These are phyloP conservation scores for Solanum appendiculatum DNA, from an alignment of 257 asterid species.

Conservation along the genomic window DNA sequence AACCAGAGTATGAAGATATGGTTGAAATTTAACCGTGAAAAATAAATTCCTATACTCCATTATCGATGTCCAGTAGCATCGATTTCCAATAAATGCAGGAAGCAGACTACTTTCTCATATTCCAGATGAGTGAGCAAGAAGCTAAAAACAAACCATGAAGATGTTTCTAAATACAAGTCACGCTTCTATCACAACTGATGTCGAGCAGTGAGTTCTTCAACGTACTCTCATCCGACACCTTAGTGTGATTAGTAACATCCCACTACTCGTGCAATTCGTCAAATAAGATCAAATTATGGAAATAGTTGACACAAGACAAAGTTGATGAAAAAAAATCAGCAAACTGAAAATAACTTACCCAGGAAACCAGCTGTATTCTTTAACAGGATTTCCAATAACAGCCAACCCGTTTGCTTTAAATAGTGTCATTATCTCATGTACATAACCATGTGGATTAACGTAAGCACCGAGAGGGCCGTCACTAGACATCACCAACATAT, in stretches of 20 bases:
- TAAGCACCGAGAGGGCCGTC: slow-evolving; percentile 97
- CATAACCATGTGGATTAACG: slow-evolving; percentile 75
- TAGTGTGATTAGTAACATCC: background rate
- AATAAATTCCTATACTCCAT: background rate
- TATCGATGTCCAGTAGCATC: background rate
- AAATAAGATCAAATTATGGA: background rate
- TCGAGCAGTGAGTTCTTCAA: background rate
- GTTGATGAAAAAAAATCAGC: background rate
- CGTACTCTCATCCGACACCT: background rate
- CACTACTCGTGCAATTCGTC: background rate
- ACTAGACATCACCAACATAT: slow-evolving; percentile 91
- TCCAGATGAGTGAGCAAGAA: background rate
- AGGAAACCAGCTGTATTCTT: slow-evolving; percentile 95
- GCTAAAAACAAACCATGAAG: background rate
- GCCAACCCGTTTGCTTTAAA: slow-evolving; percentile 53
- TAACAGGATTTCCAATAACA: slow-evolving; percentile 56
- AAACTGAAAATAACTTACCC: slow-evolving; percentile 39
- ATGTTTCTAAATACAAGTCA: background rate
- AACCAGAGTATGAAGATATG: background rate
- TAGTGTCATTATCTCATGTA: slow-evolving; percentile 91
- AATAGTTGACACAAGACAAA: background rate
- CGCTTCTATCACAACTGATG: background rate
- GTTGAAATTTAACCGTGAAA: background rate
- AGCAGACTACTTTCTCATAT: background rate
- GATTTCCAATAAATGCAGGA: background rate